A percentile compares a stretch with the other conserved stretches of the same genome.
Evolutionary conservation across 352 stramenopile species (phyloP).

Genomic region (Phytophthora vignae): DNA sequence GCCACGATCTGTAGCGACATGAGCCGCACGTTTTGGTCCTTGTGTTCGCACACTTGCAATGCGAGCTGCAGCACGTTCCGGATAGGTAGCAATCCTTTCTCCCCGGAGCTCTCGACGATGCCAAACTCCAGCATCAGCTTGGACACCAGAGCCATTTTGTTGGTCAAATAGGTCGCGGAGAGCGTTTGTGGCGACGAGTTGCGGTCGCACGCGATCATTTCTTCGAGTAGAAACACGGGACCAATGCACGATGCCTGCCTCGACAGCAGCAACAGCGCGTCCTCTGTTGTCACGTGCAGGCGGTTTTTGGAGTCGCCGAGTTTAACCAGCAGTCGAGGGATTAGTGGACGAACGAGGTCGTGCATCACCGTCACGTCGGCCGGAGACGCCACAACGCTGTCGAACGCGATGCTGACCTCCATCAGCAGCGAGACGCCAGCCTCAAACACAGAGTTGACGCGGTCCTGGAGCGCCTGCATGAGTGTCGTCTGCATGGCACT

Average conservation of each 20-base stretch:
- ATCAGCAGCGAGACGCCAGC: slow-evolving; percentile 73
- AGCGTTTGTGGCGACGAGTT: slow-evolving; percentile 59
- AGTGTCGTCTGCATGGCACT: slow-evolving; percentile 65
- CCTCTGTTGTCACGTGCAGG: slow-evolving; percentile 76
- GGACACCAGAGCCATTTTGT: slow-evolving; percentile 76
- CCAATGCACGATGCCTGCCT: slow-evolving; percentile 68
- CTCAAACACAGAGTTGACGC: slow-evolving; percentile 84
- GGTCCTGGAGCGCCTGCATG: slow-evolving; percentile 69
- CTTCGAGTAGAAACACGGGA: slow-evolving; percentile 75
- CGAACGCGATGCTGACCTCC: slow-evolving; percentile 74
- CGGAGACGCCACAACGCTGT: slow-evolving; percentile 32
- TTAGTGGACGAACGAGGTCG: slow-evolving; percentile 69
- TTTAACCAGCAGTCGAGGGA: slow-evolving; percentile 75
- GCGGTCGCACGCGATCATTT: slow-evolving; percentile 77
- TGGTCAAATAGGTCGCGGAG: slow-evolving; percentile 65
- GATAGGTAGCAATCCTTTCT: slow-evolving; percentile 51
- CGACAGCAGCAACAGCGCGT: slow-evolving; percentile 75
- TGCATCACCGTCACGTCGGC: slow-evolving; percentile 46
- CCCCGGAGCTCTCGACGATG: slow-evolving; percentile 58
- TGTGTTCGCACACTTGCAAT: slow-evolving; percentile 76
- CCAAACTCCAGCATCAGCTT: slow-evolving; percentile 86
- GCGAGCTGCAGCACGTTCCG: slow-evolving; percentile 76
- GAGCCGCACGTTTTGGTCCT: slow-evolving; percentile 72
- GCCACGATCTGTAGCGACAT: slow-evolving; percentile 76
- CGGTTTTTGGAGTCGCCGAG: slow-evolving; percentile 80